A percentile compares a stretch with the other conserved stretches of the same genome.
Evolutionary conservation across 768 basidiomycete species (phyloP).

Genomic region (Tylopilus subfusipes): DNA sequence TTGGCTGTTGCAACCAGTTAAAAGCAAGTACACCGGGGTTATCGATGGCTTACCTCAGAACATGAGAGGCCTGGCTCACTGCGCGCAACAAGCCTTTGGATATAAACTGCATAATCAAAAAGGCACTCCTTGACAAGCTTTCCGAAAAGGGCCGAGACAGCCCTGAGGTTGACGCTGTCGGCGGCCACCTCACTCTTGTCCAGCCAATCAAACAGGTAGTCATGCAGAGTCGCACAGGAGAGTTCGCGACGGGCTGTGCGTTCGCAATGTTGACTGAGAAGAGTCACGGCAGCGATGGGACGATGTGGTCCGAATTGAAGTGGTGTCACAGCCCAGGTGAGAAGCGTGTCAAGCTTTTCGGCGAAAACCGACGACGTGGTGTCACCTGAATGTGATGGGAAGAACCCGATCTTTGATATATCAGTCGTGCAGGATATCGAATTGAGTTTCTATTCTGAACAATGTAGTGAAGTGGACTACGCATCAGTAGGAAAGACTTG

Average conservation of each 20-base stretch:
- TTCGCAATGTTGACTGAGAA: conserved; percentile 62
- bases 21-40: not conserved
- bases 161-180: conserved; percentile 50
- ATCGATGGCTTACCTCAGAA: conserved; percentile 42
- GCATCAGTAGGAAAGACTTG: conserved; percentile 8
- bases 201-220: conserved; percentile 78
- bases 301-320: conserved; percentile 82
- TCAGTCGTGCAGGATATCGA: conserved; percentile 67
- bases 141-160: conserved; percentile 67
- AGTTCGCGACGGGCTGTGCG: conserved; percentile 61
- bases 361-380: conserved; percentile 44
- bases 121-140: conserved; percentile 66
- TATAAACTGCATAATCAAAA: conserved; percentile 72
- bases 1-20: conserved; percentile 7
- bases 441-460: conserved; percentile 59
- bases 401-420: conserved; percentile 55
- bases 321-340: conserved; percentile 79
- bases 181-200: conserved; percentile 62
- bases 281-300: conserved; percentile 67
- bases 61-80: conserved; percentile 61
- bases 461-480: not conserved
- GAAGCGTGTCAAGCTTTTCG: conserved; percentile 68
- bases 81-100: conserved; percentile 78
- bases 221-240: conserved; percentile 63
- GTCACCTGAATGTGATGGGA: conserved; percentile 41